These are phyloP conservation scores for Nissolia schottii DNA, from an alignment of 306 rosid species.

Conservation along the genomic window DNA sequence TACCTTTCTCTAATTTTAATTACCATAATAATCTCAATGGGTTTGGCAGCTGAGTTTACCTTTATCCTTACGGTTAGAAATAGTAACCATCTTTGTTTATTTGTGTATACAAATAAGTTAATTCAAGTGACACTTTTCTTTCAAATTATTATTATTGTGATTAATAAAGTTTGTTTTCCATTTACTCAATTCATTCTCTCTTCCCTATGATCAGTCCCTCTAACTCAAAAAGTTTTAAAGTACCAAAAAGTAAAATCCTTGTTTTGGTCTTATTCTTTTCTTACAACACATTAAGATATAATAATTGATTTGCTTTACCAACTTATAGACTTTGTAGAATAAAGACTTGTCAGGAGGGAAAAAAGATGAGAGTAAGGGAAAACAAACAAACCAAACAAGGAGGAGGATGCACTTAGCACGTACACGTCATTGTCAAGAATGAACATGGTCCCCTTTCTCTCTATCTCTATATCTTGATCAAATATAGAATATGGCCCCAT, in stretches of 20 bases:
- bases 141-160: too few relatives aligned
- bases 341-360: background rate
- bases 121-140: too few relatives aligned
- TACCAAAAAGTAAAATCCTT: background rate
- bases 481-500: constrained; percentile 32
- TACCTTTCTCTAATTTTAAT: background rate
- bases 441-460: constrained; percentile 17
- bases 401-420: background rate
- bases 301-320: constrained; percentile 23
- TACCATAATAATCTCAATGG: constrained; percentile 11
- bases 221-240: too few relatives aligned
- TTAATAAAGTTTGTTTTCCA: too few relatives aligned
- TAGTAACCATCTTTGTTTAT: constrained; percentile 6
- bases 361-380: background rate
- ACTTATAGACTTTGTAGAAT: background rate
- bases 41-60: constrained; percentile 7
- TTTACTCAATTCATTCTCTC: too few relatives aligned
- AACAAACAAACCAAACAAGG: background rate
- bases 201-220: too few relatives aligned
- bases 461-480: constrained; percentile 18
- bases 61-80: constrained; percentile 8
- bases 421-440: constrained; percentile 1
- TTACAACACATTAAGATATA: background rate
- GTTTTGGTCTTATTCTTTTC: background rate
- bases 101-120: too few relatives aligned